Evolutionary conservation across 805 yeast genomes (phyloP).

Genomic region (Zygosaccharomyces kombuchaensis): DNA sequence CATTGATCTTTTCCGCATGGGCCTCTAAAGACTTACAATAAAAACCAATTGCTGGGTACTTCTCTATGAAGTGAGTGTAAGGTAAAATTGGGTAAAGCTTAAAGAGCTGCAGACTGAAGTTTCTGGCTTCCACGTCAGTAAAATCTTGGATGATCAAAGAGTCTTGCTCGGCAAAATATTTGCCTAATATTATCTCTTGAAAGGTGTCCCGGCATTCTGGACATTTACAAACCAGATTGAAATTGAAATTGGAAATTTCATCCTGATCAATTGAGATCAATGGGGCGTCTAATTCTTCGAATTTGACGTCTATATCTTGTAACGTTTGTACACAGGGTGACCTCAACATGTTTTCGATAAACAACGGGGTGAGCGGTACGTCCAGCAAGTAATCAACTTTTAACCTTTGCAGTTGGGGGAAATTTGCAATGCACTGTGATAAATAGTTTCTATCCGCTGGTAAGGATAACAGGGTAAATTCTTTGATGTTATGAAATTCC

Average conservation of each 20-base stretch:
- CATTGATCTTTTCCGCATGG: constrained; percentile 28
- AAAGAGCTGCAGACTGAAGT: constrained; percentile 31
- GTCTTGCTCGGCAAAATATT: constrained; percentile 30
- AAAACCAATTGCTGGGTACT: constrained; percentile 36
- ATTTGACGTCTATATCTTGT: constrained; percentile 34
- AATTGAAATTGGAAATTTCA: constrained; percentile 18
- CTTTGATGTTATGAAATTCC: constrained; percentile 31
- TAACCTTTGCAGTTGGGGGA: constrained; percentile 27
- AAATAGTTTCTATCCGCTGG: constrained; percentile 24
- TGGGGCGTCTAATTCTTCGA: constrained; percentile 23
- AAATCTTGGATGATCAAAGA: constrained; percentile 22
- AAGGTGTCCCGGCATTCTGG: constrained; percentile 26
- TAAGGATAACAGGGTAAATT: constrained; percentile 35
- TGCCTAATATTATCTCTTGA: constrained; percentile 25
- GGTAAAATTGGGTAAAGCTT: constrained; percentile 35
- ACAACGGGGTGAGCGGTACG: constrained; percentile 16
- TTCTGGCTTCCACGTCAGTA: constrained; percentile 26
- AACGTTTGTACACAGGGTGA: constrained; percentile 26
- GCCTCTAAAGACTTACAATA: constrained; percentile 29
- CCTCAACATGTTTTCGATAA: constrained; percentile 23
- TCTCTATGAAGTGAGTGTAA: constrained; percentile 36
- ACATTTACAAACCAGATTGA: constrained; percentile 26
- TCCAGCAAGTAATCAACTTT: constrained; percentile 36
- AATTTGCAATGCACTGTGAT: constrained; percentile 24
- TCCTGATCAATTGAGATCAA: constrained; percentile 22